Conservation (phyloP, 768 basidiomycete genomes). For the Thelephora aurantiotincta region DNA sequence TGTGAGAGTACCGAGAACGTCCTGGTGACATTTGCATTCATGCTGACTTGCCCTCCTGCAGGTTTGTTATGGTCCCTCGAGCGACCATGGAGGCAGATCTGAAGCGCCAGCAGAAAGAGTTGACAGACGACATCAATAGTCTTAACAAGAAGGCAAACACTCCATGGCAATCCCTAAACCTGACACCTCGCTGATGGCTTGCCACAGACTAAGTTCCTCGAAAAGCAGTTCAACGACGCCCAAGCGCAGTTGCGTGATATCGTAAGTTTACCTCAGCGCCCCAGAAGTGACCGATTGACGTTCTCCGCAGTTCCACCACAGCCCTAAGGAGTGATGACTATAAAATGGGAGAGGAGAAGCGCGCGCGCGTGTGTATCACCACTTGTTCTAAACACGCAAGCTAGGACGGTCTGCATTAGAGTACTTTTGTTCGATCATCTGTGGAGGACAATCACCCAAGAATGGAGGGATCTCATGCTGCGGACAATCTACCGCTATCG, state of each 20-base stretch:
- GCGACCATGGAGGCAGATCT: constrained; percentile 66
- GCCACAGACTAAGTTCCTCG: constrained; percentile 70
- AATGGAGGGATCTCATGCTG: no score
- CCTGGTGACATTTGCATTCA: neutral
- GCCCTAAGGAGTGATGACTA: no score
- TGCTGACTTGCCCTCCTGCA: constrained; percentile 16
- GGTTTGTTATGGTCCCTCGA: constrained; percentile 86
- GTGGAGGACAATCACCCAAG: no score
- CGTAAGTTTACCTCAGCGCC: constrained; percentile 24
- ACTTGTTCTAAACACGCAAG: no score
- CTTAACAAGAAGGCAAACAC: constrained; percentile 69
- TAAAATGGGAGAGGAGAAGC: no score
- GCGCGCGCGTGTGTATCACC: no score
- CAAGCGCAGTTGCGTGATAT: constrained; percentile 79
- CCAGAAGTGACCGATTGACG: no score
- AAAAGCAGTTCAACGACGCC: constrained; percentile 88
- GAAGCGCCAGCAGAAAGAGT: constrained; percentile 63
- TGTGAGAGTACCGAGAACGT: constrained; percentile 33
- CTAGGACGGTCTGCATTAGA: no score
- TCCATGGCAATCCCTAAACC: neutral
- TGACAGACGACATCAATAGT: constrained; percentile 70
- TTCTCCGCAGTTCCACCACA: no score
- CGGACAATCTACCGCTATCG: no score
- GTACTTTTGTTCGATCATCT: no score
- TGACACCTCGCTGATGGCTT: neutral